Conservation (phyloP, 441 rosid species). For the Jatropha podagrica region DNA sequence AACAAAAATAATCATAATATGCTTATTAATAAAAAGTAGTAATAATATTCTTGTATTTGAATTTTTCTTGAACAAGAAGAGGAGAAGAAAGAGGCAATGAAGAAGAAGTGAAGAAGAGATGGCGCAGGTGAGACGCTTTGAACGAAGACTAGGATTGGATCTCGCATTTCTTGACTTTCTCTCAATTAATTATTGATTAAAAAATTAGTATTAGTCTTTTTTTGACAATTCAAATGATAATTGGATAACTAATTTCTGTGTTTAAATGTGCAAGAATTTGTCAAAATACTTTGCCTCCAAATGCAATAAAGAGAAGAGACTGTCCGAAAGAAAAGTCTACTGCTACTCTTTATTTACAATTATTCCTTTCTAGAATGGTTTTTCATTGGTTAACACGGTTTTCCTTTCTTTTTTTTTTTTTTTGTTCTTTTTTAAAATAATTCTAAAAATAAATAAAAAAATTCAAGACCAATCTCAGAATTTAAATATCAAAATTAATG, state of each 20-base stretch:
- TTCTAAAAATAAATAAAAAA: no score
- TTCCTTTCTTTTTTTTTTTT: no score
- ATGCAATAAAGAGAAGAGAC: background rate
- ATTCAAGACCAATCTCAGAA: no score
- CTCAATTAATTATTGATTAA: background rate
- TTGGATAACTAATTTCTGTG: background rate
- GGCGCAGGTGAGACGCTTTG: slow-evolving; percentile 16
- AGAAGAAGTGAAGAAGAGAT: background rate
- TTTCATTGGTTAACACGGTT: no score
- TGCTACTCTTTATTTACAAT: background rate
- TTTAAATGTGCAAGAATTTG: background rate
- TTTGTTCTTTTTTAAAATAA: no score
- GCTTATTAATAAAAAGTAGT: background rate
- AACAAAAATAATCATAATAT: background rate
- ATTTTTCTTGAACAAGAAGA: background rate
- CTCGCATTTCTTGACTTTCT: slow-evolving; percentile 16
- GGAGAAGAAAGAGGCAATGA: background rate
- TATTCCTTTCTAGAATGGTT: background rate
- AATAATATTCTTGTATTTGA: background rate
- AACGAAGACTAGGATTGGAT: slow-evolving; percentile 27
- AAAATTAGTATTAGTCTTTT: background rate
- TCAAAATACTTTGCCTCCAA: background rate
- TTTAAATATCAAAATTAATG: no score
- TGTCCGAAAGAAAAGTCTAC: no score
- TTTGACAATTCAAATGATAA: background rate